phyloP scores from a whole-genome alignment of 1,139 yeast genomes.

The Blastobotrys raffinosifermentans region DNA sequence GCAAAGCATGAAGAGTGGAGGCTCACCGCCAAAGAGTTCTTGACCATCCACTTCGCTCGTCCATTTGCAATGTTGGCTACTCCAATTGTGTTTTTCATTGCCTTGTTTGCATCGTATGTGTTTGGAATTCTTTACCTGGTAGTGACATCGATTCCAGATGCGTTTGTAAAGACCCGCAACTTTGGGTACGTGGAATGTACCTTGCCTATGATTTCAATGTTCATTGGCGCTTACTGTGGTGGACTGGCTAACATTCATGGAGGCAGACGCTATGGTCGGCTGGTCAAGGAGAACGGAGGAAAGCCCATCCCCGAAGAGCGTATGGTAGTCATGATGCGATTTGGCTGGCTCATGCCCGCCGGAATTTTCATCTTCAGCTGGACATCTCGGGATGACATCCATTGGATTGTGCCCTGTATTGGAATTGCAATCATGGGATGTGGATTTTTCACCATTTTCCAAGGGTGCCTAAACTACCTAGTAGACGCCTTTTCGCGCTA shows the following conservation, averaged over 20 bases:
- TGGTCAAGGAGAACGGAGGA: constrained; percentile 35
- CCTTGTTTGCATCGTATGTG: constrained; percentile 41
- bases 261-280: constrained; percentile 32
- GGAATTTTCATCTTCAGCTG: constrained; percentile 76
- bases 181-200: constrained; percentile 44
- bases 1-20: constrained; percentile 42
- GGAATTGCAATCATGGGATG: constrained; percentile 59
- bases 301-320: constrained; percentile 54
- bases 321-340: constrained; percentile 45
- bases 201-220: constrained; percentile 51
- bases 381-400: constrained; percentile 53
- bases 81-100: constrained; percentile 41
- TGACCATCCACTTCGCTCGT: constrained; percentile 36
- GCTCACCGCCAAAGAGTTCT: constrained; percentile 35
- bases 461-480: constrained; percentile 53
- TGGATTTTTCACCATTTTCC: constrained; percentile 56
- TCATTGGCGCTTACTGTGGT: constrained; percentile 53
- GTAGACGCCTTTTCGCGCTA: constrained; percentile 56
- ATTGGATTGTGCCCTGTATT: constrained; percentile 69
- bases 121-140: constrained; percentile 42
- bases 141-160: constrained; percentile 36
- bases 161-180: constrained; percentile 31
- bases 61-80: constrained; percentile 43
- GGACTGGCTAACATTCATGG: constrained; percentile 38
- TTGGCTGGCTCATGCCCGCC: constrained; percentile 49